phyloP scores from a whole-genome alignment of 2,329 filamentous ascomycete species.

The Cladosporium oxysporum region DNA sequence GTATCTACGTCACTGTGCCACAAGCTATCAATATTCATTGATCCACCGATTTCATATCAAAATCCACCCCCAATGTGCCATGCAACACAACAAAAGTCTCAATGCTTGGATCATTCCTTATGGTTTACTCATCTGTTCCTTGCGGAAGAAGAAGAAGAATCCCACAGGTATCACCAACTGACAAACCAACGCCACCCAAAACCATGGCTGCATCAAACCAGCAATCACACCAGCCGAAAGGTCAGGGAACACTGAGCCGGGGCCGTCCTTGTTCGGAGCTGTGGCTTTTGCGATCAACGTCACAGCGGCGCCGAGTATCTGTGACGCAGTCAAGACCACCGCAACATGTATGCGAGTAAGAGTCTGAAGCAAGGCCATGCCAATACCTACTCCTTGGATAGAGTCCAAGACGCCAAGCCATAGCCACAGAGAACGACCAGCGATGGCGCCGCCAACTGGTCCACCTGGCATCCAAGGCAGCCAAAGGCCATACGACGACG shows the following conservation, averaged over 20 bases:
- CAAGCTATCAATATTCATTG: not conserved
- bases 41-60: too few species aligned
- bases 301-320: constrained; percentile 60
- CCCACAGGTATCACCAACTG: constrained; percentile 28
- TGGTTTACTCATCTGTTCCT: constrained; percentile 30
- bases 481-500: constrained; percentile 59
- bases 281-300: constrained; percentile 62
- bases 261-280: constrained; percentile 61
- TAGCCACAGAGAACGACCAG: constrained; percentile 61
- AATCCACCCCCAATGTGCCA: too few species aligned
- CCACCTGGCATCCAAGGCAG: constrained; percentile 60
- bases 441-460: constrained; percentile 53
- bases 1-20: not conserved
- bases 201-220: constrained; percentile 26
- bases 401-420: constrained; percentile 67
- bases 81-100: not conserved
- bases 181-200: constrained; percentile 27
- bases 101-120: not conserved
- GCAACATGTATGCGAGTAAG: constrained; percentile 62
- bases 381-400: constrained; percentile 65
- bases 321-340: constrained; percentile 60
- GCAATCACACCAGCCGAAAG: constrained; percentile 50
- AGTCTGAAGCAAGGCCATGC: constrained; percentile 66
- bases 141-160: constrained; percentile 30
- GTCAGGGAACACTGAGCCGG: constrained; percentile 63